Evolutionary conservation across 306 rosid genomes (phyloP).

Genomic region (Cucumis melo): DNA sequence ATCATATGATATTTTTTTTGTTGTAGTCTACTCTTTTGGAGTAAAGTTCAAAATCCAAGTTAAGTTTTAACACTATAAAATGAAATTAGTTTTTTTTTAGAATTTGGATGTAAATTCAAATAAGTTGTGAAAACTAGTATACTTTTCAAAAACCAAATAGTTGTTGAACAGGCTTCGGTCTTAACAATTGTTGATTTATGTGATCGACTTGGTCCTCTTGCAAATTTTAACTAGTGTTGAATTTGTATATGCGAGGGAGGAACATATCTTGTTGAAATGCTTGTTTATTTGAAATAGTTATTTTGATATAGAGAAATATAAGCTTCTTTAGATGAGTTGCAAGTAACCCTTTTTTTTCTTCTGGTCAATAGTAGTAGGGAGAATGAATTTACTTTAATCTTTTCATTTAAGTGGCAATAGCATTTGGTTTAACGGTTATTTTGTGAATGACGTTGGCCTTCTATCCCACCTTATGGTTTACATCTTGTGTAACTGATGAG

Average conservation of each 20-base stretch:
- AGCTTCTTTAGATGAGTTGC: background rate
- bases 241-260: background rate
- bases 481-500: background rate
- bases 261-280: constrained; percentile 1
- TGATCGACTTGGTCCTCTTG: background rate
- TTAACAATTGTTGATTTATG: background rate
- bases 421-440: background rate
- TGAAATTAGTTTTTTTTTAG: no score
- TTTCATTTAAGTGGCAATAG: background rate
- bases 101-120: no score
- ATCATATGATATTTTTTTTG: no score
- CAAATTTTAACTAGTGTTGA: background rate
- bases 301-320: background rate
- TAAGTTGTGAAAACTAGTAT: no score
- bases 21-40: no score
- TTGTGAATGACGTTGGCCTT: background rate
- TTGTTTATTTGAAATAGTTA: background rate
- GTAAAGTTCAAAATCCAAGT: no score
- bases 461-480: background rate
- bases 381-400: background rate
- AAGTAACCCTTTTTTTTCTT: background rate
- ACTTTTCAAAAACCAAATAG: no score
- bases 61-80: no score
- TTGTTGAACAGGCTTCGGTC: no score
- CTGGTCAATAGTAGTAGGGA: background rate